Conservation (phyloP, 2,329 filamentous ascomycete species). For the Furcasterigmium furcatum region DNA sequence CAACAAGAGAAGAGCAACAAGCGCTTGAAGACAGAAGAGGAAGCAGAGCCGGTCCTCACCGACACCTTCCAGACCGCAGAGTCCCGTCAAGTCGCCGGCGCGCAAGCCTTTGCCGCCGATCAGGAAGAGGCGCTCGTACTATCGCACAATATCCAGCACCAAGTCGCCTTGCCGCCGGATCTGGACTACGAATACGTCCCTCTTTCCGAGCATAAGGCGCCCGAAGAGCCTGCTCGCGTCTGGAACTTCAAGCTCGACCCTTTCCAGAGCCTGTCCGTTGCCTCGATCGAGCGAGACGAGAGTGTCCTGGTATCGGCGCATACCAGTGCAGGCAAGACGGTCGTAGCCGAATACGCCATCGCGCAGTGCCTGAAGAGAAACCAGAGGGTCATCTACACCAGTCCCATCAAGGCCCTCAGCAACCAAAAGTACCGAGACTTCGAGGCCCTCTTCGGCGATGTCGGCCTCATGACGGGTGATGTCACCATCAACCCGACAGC, state of each 20-base stretch:
- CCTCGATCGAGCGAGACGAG: conserved; percentile 93
- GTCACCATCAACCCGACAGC: conserved; percentile 99
- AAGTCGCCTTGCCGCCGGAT: conserved; percentile 90
- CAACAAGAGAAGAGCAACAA: conserved; percentile 49
- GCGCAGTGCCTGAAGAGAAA: conserved; percentile 96
- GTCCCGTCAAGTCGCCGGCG: conserved; percentile 82
- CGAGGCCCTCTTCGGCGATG: conserved; percentile 90
- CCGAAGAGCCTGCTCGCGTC: conserved; percentile 76
- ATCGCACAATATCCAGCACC: conserved; percentile 97
- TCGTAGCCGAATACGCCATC: conserved; percentile 97
- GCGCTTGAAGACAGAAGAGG: conserved; percentile 59
- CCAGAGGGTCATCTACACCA: conserved; percentile 98
- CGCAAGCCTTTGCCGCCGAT: conserved; percentile 62
- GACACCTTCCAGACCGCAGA: conserved; percentile 95
- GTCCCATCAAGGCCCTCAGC: conserved; percentile 96
- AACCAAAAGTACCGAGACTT: conserved; percentile 99
- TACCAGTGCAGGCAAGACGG: conserved; percentile 96
- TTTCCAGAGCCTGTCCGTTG: conserved; percentile 92
- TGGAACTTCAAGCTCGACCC: conserved; percentile 94
- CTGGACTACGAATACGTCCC: conserved; percentile 93
- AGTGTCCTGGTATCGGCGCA: conserved; percentile 96
- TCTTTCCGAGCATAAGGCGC: conserved; percentile 92
- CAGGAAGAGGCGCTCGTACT: conserved; percentile 74
- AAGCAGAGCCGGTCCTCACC: conserved; percentile 75
- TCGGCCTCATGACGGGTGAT: conserved; percentile 97